Evolutionary conservation across 1,284 basidiomycete species (phyloP), one percentile per base, ranked within the genome.

Genomic region (Cryptococcus sp.): DNA sequence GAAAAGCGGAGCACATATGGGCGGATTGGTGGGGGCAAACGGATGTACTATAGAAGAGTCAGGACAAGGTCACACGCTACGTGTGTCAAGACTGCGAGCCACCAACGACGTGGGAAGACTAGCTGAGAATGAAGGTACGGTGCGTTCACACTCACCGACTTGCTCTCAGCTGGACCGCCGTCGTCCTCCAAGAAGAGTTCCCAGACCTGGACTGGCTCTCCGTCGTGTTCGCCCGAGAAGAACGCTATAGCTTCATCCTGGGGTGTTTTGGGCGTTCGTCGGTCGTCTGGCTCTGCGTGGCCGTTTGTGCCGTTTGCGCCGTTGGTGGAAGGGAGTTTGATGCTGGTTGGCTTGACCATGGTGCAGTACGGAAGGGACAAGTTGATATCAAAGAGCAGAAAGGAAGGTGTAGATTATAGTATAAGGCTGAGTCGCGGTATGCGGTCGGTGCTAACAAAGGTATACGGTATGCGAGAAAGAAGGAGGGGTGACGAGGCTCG

Each of bases 1-100:
- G 89, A 88, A 48, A 97, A 89, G 54, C 94, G 86, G 23, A 97
- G 81, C 49, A 97, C 85, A 74, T 96, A 97, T 2, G 94, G 93
- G 19, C 80, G 81, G 69, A 87, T 84, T n/a, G 93, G 90, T 13
- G 94, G 91, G 8, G 93, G 93, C 25, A 97, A 86, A 52, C 94
- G 91, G 69, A 94, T 88, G 76, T 96, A 96, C 94, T 97, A 72
- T 22, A 35, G 31, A 35, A 35, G 31, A 35, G 31, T 35, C 31
- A 35, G 31, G 7, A 35, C 13, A 8, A 35, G 31, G 31, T 13
- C 2, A 2, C 31, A 25, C 25, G 6, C 25, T 3, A 25, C 25
- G 25, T 25, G 25, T 25, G 25, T 25, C 25, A 25, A 3, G 25
- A 25, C 31, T 35, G 31, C 31, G 13, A 35, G 31, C 13, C 31